phyloP scores from a whole-genome alignment of 768 basidiomycete species.

The Amanita fuliginea region DNA sequence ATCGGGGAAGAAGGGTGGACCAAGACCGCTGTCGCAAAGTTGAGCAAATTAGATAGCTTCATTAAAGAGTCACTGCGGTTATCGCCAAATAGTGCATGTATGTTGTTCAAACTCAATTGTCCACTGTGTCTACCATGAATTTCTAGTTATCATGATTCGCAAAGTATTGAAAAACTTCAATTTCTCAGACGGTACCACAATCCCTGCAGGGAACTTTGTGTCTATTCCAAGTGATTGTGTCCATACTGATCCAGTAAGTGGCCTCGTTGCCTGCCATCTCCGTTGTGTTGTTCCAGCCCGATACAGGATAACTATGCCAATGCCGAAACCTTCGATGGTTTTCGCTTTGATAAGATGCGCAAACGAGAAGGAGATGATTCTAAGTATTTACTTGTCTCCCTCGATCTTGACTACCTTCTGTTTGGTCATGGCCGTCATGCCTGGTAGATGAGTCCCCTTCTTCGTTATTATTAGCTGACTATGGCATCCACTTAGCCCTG shows the following conservation, averaged over 20 bases:
- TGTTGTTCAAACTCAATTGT: background rate
- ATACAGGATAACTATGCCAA: constrained; percentile 23
- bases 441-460: constrained; percentile 4
- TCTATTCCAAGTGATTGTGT: constrained; percentile 9
- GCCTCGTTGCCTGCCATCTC: background rate
- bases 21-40: constrained; percentile 22
- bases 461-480: background rate
- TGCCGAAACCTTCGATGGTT: constrained; percentile 22
- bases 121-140: background rate
- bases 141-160: constrained; percentile 17
- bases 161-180: constrained; percentile 26
- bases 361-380: constrained; percentile 15
- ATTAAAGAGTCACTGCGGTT: constrained; percentile 27
- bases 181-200: constrained; percentile 16
- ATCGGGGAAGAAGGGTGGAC: constrained; percentile 26
- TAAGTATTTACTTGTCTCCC: constrained; percentile 21
- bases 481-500: constrained; percentile 11
- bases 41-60: constrained; percentile 36
- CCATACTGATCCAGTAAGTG: constrained; percentile 3
- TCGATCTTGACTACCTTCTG: constrained; percentile 16
- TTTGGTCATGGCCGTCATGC: constrained; percentile 21
- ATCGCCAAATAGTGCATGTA: constrained; percentile 17
- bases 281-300: background rate
- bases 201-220: constrained; percentile 16
- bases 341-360: constrained; percentile 27